These are phyloP conservation scores for Salix dunnii DNA, from an alignment of 345 rosid genomes.

Conservation along the genomic window DNA sequence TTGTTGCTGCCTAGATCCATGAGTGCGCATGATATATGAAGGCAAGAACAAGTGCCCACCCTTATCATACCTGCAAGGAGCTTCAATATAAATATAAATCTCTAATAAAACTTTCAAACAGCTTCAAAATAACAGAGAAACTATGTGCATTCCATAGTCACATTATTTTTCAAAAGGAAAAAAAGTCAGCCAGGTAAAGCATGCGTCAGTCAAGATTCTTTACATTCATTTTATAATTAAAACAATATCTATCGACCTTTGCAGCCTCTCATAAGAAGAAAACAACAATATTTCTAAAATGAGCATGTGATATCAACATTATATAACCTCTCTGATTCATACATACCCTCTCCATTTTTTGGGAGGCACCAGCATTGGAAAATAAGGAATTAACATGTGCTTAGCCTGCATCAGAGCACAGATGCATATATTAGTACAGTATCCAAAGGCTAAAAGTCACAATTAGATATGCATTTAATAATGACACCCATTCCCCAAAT, in stretches of 20 bases:
- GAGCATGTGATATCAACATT: not conserved
- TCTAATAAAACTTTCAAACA: not conserved
- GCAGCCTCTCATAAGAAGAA: not conserved
- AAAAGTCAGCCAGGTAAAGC: not conserved
- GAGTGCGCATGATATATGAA: slow-evolving; percentile 36
- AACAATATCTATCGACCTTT: not conserved
- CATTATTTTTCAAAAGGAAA: not conserved
- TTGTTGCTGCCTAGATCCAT: slow-evolving; percentile 28
- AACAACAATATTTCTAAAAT: not conserved
- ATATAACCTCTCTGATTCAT: slow-evolving; percentile 12
- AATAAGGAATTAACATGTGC: slow-evolving; percentile 84
- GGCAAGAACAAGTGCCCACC: slow-evolving; percentile 37
- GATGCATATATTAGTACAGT: slow-evolving; percentile 3
- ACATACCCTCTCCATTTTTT: slow-evolving; percentile 93
- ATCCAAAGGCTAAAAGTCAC: not conserved
- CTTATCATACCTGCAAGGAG: slow-evolving; percentile 23
- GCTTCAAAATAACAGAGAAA: not conserved
- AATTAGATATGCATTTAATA: not conserved
- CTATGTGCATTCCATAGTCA: not conserved
- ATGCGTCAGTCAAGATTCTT: not conserved
- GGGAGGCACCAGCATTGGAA: slow-evolving; percentile 98
- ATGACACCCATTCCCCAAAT: not conserved
- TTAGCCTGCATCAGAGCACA: slow-evolving; percentile 61
- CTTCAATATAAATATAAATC: not conserved
- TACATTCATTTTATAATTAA: not conserved